Evolutionary conservation across 208 protist species (phyloP).

Genomic region (Trypanosomatidae sp.): DNA sequence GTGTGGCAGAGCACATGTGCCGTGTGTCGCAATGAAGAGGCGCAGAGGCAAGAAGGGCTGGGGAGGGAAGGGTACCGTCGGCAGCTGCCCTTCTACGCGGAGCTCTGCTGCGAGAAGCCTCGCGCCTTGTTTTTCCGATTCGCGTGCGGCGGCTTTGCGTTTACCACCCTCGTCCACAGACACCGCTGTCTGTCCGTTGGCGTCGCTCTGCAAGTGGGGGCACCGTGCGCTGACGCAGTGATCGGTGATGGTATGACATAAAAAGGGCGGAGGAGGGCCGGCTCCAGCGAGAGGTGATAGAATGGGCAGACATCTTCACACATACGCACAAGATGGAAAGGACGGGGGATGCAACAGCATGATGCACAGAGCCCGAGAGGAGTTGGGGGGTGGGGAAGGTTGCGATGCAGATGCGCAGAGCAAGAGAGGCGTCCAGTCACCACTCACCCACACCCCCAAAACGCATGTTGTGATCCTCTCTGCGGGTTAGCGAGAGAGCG

Average conservation of each 20-base stretch:
- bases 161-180: neutral
- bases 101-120: neutral
- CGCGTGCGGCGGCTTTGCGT: no score
- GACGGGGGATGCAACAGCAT: neutral
- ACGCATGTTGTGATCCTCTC: neutral
- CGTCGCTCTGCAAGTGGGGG: neutral
- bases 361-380: neutral
- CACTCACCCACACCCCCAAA: neutral
- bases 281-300: neutral
- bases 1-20: neutral
- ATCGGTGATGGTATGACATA: neutral
- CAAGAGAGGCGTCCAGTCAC: slow-evolving; percentile 1
- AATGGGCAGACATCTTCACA: neutral
- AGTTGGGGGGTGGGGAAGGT: no score
- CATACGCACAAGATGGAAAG: neutral
- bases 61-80: neutral
- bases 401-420: neutral
- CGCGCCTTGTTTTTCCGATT: neutral
- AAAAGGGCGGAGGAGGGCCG: neutral
- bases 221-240: neutral
- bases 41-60: neutral
- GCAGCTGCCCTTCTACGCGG: neutral
- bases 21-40: neutral
- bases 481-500: neutral
- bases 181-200: no score